Conservation (phyloP, 345 rosid genomes). For the Arabidopsis thaliana region TAIR10.1 NC_003074.8:5939501-5940000, state of each 20-base stretch:
- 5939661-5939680: constrained; percentile 66
- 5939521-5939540: constrained; percentile 56
- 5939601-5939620: constrained; percentile 65
- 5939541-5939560: constrained; percentile 64
- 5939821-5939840: constrained; percentile 63
- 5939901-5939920: constrained; percentile 57
- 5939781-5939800: constrained; percentile 68
- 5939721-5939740: constrained; percentile 25
- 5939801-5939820: constrained; percentile 73
- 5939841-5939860: constrained; percentile 24
- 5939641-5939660: constrained; percentile 70
- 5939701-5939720: background rate
- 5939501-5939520: constrained; percentile 60
- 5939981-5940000: constrained; percentile 25
- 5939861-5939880: constrained; percentile 6
- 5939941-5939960: constrained; percentile 52
- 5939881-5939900: constrained; percentile 52
- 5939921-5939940: constrained; percentile 38
- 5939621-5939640: constrained; percentile 62
- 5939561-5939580: constrained; percentile 67
- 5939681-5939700: constrained; percentile 34
- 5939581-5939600: constrained; percentile 64
- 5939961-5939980: constrained; percentile 18
- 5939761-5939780: constrained; percentile 65
- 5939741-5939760: constrained; percentile 60